Evolutionary conservation across 352 stramenopile species (phyloP), one percentile per base, ranked within the genome.

Genomic region (Pythium sukuiense): DNA sequence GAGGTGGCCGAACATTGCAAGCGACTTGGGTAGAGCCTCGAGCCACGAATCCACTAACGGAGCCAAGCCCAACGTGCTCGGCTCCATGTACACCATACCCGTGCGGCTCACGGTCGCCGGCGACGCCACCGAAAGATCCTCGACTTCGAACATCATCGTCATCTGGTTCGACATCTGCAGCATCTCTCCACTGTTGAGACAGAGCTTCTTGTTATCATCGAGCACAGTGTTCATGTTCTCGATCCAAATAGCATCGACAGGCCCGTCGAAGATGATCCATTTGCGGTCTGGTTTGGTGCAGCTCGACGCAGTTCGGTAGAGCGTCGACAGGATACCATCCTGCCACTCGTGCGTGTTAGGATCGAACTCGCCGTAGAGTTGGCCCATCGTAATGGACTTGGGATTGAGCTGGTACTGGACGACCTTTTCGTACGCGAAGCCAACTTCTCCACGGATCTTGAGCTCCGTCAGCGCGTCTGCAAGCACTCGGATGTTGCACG

Each of bases 61-160:
- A 2, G 85, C 87, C 2, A 96, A 76, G 0, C 95, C 95, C 13
- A 99, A 79, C 2, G 90, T 95, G 30, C 87, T 96, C 0, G 95
- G 93, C 65, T 98, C 93, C 93, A 98, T 98, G 79, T 98, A 98
- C 30, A 98, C 96, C 85, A 98, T 98, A 13, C 95, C 95, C 1
- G 96, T 97, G 2, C 95, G 92, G 50, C 87, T 97, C 11, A 98
- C 95, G 3, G 95, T 98, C 35, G 95, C 95, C 0, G 95, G 95
- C 3, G 93, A 98, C 18, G 95, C 95, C 1, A 98, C 93, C 0
- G 83, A 93, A 1, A 98, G 75, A 60, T 99, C 95, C 69, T 98
- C 93, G n/a, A 97, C 90, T 71, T 99, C 95, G 59, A 99, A 99
- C 92, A 99, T 98, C 95, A 99, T 98, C 7, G 92, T 97, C 95